Base-by-base conservation (phyloP, 768 basidiomycete species). In the Gyrodon lividus region DNA sequence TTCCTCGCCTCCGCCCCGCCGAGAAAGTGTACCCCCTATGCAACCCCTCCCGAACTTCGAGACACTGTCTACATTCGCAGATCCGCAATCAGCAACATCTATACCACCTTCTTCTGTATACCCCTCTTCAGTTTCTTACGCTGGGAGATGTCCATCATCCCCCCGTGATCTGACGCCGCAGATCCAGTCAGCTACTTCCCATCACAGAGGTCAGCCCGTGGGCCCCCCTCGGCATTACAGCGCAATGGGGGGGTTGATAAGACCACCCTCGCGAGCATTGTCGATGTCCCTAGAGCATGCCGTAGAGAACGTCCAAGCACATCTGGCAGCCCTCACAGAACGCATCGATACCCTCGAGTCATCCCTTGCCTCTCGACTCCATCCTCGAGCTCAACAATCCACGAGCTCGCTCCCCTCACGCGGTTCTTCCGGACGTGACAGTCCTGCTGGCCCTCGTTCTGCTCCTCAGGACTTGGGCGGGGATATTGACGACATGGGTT, bases 401-500 rank as follows among this genome's bases (percentile, higher is more conserved):
- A 69, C 72, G 26, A 53, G 69, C 17, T 73, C 76, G 6, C 63
- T 66, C 34, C 72, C 75, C 39, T 72, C 76, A 6, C 68, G 72
- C 48, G 66, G 66, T 23, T 62, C 68, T 24, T 72, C 71, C 30
- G 71, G 75, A 41, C 70, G 75, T n/a, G 71, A 72, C 30, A 79
- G 77, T 31, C 77, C 78, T 5, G 60, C 72, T 30, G 64, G 67
- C 35, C 60, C 70, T 3, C 64, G 63, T 30, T 38, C 51, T 8
- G 45, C 48, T 28, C 26, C 53, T 49, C 69, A 66, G 28, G 53
- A 31, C 10, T 67, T 69, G 28, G 68, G 75, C 17, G 89, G 86
- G 84, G 86, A 90, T 63, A 62, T 88, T n/a, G 80, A 89, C 44
- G 88, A 92, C 63, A 74, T 92, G 64, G 91, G 91, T 42, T 78